A percentile compares a stretch with the other conserved stretches of the same genome.
These are phyloP conservation scores for Kodamaea hsintzibuensis DNA, from an alignment of 805 yeast species.

Conservation along the genomic window DNA sequence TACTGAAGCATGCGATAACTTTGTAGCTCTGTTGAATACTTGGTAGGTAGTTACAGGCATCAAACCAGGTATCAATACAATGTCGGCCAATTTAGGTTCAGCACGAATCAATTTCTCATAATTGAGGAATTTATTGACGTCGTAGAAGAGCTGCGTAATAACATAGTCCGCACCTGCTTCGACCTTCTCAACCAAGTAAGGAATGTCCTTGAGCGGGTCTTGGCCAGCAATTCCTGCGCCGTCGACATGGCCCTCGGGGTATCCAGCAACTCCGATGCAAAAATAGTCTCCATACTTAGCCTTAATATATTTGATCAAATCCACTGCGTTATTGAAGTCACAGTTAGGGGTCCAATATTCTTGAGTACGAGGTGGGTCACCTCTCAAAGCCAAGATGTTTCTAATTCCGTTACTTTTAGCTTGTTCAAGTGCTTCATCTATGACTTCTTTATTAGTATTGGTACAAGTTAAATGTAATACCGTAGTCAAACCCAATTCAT, in stretches of 20 bases:
- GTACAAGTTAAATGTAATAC: slow-evolving; percentile 97
- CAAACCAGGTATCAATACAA: slow-evolving; percentile 80
- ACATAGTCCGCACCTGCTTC: slow-evolving; percentile 95
- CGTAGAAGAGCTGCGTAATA: slow-evolving; percentile 89
- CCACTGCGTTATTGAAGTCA: slow-evolving; percentile 78
- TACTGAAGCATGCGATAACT: slow-evolving; percentile 80
- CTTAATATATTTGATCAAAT: slow-evolving; percentile 79
- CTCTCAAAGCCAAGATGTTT: slow-evolving; percentile 89
- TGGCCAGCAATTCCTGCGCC: slow-evolving; percentile 58
- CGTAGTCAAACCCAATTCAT: slow-evolving; percentile 78
- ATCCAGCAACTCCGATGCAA: slow-evolving; percentile 95
- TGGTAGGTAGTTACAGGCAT: slow-evolving; percentile 89
- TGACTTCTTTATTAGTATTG: slow-evolving; percentile 73
- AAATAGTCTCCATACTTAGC: slow-evolving; percentile 73
- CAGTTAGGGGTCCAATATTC: slow-evolving; percentile 58
- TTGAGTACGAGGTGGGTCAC: slow-evolving; percentile 87
- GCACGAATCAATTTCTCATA: slow-evolving; percentile 59
- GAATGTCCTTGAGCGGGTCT: slow-evolving; percentile 67
- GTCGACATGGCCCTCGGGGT: slow-evolving; percentile 97
- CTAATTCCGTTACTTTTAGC: slow-evolving; percentile 80
- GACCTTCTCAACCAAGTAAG: slow-evolving; percentile 78
- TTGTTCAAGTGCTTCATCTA: slow-evolving; percentile 72
- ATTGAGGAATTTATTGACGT: slow-evolving; percentile 69
- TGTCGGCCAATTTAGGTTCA: slow-evolving; percentile 39
- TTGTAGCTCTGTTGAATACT: slow-evolving; percentile 85